Percentiles rank a stretch among this genome's conserved stretches.
These are phyloP conservation scores for Colletotrichum musicola DNA, from an alignment of 2,329 filamentous ascomycete genomes.

Conservation along the genomic window DNA sequence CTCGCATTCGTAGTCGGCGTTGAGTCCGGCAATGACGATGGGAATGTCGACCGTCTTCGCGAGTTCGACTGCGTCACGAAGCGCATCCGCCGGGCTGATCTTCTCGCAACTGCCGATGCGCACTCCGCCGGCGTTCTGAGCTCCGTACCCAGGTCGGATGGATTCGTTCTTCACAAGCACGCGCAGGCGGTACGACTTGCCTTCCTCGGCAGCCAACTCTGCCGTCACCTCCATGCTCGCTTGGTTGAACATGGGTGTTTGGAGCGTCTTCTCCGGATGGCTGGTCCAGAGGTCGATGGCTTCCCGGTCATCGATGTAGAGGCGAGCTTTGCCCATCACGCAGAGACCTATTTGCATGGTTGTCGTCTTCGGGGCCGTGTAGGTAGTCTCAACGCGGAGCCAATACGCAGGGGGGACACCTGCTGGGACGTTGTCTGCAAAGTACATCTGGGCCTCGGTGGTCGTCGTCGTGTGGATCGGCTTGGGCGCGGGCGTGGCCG, in stretches of 20 bases:
- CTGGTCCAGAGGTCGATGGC: conserved; percentile 48
- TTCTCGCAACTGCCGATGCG: conserved; percentile 17
- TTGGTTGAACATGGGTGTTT: conserved; percentile 47
- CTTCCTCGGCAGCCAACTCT: conserved; percentile 58
- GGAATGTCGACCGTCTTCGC: conserved; percentile 71
- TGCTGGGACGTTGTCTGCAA: conserved; percentile 10
- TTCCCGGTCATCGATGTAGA: conserved; percentile 48
- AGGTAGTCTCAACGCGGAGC: conserved; percentile 33
- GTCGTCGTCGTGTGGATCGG: conserved; percentile 14
- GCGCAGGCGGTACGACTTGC: background rate
- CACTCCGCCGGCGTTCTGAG: conserved; percentile 9
- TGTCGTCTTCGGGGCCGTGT: conserved; percentile 36
- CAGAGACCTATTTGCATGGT: conserved; percentile 48
- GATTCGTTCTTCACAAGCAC: conserved; percentile 11
- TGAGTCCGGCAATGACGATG: conserved; percentile 66
- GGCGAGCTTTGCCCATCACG: conserved; percentile 48
- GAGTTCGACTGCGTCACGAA: conserved; percentile 42
- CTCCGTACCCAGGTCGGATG: background rate
- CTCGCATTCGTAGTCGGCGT: conserved; percentile 59
- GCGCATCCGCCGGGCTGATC: conserved; percentile 27
- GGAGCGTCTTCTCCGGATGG: conserved; percentile 48
- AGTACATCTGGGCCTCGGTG: conserved; percentile 18
- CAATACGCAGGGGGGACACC: background rate
- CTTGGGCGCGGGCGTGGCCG: too few relatives aligned
- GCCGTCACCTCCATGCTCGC: conserved; percentile 48